These are phyloP conservation scores for Lyophyllum shimeji DNA, from an alignment of 768 basidiomycete species.

Conservation along the genomic window DNA sequence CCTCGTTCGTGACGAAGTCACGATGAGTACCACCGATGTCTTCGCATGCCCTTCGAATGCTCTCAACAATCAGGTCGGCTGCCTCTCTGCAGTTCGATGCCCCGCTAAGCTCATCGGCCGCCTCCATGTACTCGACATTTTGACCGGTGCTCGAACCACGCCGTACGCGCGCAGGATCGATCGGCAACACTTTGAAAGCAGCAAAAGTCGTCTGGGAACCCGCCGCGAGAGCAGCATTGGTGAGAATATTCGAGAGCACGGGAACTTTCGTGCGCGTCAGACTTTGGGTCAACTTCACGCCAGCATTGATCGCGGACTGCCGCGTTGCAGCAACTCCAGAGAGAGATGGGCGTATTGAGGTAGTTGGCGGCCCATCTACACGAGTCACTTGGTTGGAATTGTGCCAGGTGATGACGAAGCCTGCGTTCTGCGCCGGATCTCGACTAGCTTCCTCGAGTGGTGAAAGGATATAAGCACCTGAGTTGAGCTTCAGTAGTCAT, in stretches of 20 bases:
- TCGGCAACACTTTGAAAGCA: constrained; percentile 79
- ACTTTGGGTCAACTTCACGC: constrained; percentile 9
- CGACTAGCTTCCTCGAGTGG: constrained; percentile 91
- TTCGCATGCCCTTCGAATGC: constrained; percentile 65
- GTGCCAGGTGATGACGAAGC: constrained; percentile 82
- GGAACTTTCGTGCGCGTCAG: constrained; percentile 16
- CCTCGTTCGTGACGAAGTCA: constrained; percentile 59
- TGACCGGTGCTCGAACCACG: constrained; percentile 47
- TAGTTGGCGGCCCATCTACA: constrained; percentile 33
- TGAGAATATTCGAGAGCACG: constrained; percentile 35
- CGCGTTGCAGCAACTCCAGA: constrained; percentile 14
- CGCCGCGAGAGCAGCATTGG: constrained; percentile 28
- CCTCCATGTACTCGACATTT: constrained; percentile 44
- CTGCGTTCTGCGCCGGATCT: constrained; percentile 85
- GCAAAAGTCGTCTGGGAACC: constrained; percentile 50
- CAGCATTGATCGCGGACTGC: constrained; percentile 11
- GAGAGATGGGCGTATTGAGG: constrained; percentile 14
- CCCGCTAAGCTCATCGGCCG: constrained; percentile 58
- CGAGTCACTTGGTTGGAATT: constrained; percentile 72
- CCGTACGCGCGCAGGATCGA: constrained; percentile 57
- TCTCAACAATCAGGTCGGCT: constrained; percentile 71
- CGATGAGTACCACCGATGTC: constrained; percentile 52
- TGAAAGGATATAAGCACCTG: constrained; percentile 96
- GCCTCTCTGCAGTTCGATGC: constrained; percentile 76
- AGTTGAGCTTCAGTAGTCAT: constrained; percentile 1